Evolutionary conservation across 176 grass and related monocot genomes (phyloP), one percentile per base, ranked within the genome.

Genomic region (Leersia perrieri): DNA sequence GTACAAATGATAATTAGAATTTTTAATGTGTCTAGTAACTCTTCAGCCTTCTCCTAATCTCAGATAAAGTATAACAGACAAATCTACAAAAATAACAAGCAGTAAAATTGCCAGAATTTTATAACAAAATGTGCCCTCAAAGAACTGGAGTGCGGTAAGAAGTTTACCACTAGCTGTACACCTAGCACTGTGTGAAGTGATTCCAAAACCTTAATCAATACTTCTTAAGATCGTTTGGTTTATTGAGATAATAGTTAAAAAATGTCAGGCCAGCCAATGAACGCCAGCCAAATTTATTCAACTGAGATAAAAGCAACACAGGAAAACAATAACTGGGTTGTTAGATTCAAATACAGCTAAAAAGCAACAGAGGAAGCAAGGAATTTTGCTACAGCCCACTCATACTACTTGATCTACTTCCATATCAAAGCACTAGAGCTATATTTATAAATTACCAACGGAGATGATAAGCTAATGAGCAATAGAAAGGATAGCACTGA

Each of bases 1-100:
- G 44, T 29, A 75, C 32, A 84, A 18, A 80, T 80, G 26, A 53
- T 75, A 35, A 26, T 39, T 31, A 65, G 16, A 78, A 15, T 33
- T 65, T 84, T 79, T 45, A 78, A 11, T 25, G 68, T 65, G 9
- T 18, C 7, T 63, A 7, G 9, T 63, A 55, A 55, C 75, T 30
- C 10, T 75, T 75, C 26, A 45, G 36, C 23, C 51, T 58, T 58
- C 25, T 23, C 53, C 20, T 58, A 58, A 58, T 58, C 65, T 18
- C 65, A 70, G 11, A 51, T 20, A 1, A 28, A n/a, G 25, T 45
- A 26, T 1, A 15, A 45, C 18, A 71, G 68, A 28, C 38, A 26
- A 41, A 36, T 70, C 12, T 3, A 31, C 41, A 32, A 14, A 30
- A 49, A n/a, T n/a, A 18, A 29, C 7, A 31, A 47, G 14, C 13